These are phyloP conservation scores for Pyropia haitanensis DNA, from an alignment of 23 red algal genomes.

Conservation along the genomic window DNA sequence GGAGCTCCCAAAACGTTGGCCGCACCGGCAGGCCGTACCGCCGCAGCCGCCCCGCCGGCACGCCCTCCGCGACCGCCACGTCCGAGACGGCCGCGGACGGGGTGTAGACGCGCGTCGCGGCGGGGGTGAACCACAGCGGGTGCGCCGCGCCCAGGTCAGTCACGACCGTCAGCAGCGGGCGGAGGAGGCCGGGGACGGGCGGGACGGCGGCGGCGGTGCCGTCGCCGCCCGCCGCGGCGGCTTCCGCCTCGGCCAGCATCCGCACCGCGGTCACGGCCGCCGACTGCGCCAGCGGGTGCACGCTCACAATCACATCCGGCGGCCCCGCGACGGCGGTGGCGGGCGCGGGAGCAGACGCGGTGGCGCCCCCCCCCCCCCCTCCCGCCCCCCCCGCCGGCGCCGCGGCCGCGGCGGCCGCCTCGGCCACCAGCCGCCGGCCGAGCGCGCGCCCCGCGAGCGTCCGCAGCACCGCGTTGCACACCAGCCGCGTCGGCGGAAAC, in stretches of 20 bases:
- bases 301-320: conserved; percentile 79
- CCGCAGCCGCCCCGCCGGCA: conserved; percentile 43
- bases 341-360: too few relatives aligned
- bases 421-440: too few relatives aligned
- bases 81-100: conserved; percentile 50
- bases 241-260: conserved; percentile 17
- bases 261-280: conserved; percentile 45
- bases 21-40: conserved; percentile 80
- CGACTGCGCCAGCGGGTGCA: conserved; percentile 82
- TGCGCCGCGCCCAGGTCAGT: conserved; percentile 93
- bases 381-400: too few relatives aligned
- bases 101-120: conserved; percentile 56
- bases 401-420: too few relatives aligned
- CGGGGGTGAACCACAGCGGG: conserved; percentile 82
- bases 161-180: conserved; percentile 81
- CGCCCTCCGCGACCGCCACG: conserved; percentile 27
- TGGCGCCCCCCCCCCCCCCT: too few relatives aligned
- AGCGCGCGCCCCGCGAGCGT: conserved; percentile 14
- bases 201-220: background rate
- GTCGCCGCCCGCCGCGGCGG: background rate
- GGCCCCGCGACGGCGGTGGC: conserved; percentile 1
- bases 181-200: conserved; percentile 2
- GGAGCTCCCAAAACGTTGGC: conserved; percentile 49
- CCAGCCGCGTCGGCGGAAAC: conserved; percentile 69
- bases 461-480: conserved; percentile 56